phyloP scores from a whole-genome alignment of 2,329 filamentous ascomycete genomes.

The Trichoderma polysporum region DNA sequence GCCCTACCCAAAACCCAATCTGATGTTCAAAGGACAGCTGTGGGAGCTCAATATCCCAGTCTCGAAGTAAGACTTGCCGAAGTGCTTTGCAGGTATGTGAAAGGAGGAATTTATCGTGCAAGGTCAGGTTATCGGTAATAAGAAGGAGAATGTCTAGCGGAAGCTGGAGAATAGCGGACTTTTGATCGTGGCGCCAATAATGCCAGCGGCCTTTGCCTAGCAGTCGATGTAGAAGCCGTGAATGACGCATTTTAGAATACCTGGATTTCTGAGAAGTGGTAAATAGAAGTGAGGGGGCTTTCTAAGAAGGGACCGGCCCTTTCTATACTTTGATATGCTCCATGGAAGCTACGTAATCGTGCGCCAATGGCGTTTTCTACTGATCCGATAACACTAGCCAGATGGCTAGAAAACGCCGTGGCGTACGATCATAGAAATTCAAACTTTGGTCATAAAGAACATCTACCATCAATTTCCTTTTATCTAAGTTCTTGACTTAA shows the following conservation, averaged over 20 bases:
- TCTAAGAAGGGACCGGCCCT: not conserved
- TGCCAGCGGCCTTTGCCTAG: not conserved
- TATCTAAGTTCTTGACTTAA: not conserved
- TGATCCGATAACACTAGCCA: not conserved
- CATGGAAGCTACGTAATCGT: not conserved
- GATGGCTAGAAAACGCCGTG: not conserved
- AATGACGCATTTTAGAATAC: not conserved
- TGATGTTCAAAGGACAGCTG: not conserved
- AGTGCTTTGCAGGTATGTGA: constrained; percentile 10
- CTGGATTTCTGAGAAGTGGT: not conserved
- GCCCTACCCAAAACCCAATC: not conserved
- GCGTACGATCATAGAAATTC: not conserved
- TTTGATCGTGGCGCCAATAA: not conserved
- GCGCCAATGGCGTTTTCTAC: not conserved
- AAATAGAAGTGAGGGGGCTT: not conserved
- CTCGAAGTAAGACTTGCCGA: not conserved
- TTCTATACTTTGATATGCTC: not conserved
- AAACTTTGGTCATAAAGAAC: not conserved
- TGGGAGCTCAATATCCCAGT: not conserved
- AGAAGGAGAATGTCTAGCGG: not conserved
- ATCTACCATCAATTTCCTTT: not conserved
- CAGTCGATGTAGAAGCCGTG: not conserved
- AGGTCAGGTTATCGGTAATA: not conserved
- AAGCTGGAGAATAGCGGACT: not conserved
- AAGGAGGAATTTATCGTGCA: constrained; percentile 1